Base-by-base conservation (phyloP, 2,329 filamentous ascomycete genomes). In the Aspergillus sp. region DNA sequence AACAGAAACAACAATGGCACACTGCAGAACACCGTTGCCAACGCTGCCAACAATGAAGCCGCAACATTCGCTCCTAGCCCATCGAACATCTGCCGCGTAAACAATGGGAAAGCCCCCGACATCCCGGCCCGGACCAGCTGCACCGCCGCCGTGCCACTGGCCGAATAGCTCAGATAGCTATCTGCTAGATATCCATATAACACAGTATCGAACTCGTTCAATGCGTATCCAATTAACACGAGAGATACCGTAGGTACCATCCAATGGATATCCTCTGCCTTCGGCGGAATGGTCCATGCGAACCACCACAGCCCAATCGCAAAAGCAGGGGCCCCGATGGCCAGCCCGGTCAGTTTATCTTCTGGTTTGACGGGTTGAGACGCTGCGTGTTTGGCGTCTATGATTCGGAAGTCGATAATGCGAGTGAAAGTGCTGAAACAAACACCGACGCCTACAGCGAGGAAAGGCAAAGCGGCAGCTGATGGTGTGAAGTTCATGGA, bases 221-320 rank as follows among this genome's bases (percentile, higher is more conserved):
- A 65, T 0, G 79, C 79, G 66, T 80, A 84, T 0, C 82, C 82
- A 8, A 83, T 73, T 3, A 79, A 67, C 0, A 80, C 67, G 2
- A 84, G 72, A 0, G 77, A 73, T 0, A 78, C 52, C 4, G 77
- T 76, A 2, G 79, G 75, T 2, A 78, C 74, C 7, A 79, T 70
- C 75, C 79, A 81, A 23, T 74, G 73, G 0, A 76, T 60, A 19
- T 62, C 43, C 13, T 65, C 60, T 1, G 73, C 64, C 3, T 65
- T 63, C 0, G 80, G 80, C 0, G 82, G 81, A 3, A 83, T 76
- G 1, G 81, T 82, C 73, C 77, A 80, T 4, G 78, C 78, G 59
- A 84, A 82, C 74, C 75, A 78, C 76, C 79, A 81, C 0, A 84
- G 72, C 0, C 77, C 80, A 19, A 77, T 65, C 3, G 80, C 78